Conservation (phyloP, 1,139 yeast species). For the Magnusiomyces ingens region DNA sequence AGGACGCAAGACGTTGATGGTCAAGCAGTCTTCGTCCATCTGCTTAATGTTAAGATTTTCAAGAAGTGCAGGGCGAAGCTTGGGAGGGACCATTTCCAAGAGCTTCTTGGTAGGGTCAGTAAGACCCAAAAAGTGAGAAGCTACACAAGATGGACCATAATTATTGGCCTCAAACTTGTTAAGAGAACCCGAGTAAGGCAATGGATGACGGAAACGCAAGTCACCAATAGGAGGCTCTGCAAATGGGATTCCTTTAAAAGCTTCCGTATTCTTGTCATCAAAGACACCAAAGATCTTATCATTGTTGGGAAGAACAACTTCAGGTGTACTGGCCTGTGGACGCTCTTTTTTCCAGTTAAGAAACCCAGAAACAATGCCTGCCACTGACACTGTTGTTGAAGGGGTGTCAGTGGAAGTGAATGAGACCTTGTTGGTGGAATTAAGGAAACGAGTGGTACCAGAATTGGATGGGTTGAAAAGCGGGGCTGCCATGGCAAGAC, state of each 20-base stretch:
- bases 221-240: conserved; percentile 24
- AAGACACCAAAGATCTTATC: neutral
- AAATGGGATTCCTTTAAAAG: conserved; percentile 22
- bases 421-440: neutral
- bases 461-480: neutral
- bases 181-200: neutral
- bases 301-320: neutral
- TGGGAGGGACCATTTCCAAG: neutral
- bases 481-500: neutral
- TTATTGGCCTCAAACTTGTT: conserved; percentile 7
- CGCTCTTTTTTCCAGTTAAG: neutral
- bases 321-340: neutral
- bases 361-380: neutral
- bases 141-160: conserved; percentile 12
- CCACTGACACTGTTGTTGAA: too few species aligned
- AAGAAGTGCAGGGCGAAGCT: neutral
- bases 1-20: conserved; percentile 27
- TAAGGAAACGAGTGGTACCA: neutral
- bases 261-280: conserved; percentile 6
- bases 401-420: too few species aligned
- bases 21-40: conserved; percentile 24
- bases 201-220: conserved; percentile 20
- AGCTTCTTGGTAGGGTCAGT: neutral
- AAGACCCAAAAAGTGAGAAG: neutral
- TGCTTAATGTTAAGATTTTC: conserved; percentile 4